Evolutionary conservation across 495 filamentous ascomycete species (phyloP), one percentile per base, ranked within the genome.

Genomic region (Podospora tetraspora): DNA sequence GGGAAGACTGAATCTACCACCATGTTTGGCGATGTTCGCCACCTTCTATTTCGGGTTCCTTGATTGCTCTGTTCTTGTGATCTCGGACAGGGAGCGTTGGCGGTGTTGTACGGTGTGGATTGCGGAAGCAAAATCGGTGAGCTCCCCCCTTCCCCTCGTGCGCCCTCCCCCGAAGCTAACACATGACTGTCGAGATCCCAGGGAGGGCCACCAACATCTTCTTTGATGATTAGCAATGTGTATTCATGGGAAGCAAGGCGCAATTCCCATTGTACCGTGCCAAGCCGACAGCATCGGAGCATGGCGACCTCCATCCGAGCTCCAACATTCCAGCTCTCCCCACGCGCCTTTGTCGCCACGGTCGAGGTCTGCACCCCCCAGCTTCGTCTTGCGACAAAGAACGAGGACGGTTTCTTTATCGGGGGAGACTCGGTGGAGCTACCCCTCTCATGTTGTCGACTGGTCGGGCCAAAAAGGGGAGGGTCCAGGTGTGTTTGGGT

Each of bases 271-370:
- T 66, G 57, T 66, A 34, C 64, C 64, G 64, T 24, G 52, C 52
- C 32, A 59, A 66, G 64, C 64, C 64, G 56, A 23, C 27, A 25
- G 19, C 57, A 66, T 32, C 29, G 29, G 56, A 59, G 23, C 43
- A 24, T 58, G 24, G 24, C 19, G 21, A 3, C 25, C 8, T 13
- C 21, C 57, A 56, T 16, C 24, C 30, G 62, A 64, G 32, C 62
- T 65, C 56, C 56, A 21, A 37, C 64, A 66, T 66, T 66, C 64
- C 64, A 59, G 64, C 43, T 56, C 27, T 59, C 64, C 29, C 57
- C 64, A 59, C 64, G 19, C 16, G 16, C 22, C 57, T 66, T 66
- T 58, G 52, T 58, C 25, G 13, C 52, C 16, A 65, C 19, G 23
- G 63, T 24, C 13, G 27, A 12, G 25, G 56, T 37, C 64, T 24